Evolutionary conservation across 257 asterid species (phyloP), one percentile per base, ranked within the genome.

Genomic region (Rauvolfia tetraphylla): DNA sequence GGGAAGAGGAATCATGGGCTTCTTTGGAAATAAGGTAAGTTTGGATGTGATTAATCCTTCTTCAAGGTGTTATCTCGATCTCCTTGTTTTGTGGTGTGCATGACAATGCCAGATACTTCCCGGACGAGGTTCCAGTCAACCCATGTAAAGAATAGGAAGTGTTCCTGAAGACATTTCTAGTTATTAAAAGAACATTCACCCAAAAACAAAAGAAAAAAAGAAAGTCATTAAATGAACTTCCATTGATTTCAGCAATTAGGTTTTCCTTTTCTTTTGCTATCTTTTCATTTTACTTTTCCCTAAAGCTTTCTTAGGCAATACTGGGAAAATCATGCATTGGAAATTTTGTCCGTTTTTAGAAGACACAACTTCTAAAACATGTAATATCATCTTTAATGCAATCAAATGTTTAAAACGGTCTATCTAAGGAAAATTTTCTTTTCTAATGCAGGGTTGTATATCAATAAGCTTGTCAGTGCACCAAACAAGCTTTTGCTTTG

Each of bases 1-100:
- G 49, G 99, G 98, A 63, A 90, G 95, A 84, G 99, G 99, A 81
- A 92, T 95, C 84, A 91, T 95, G 99, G 99, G 99, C 13, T 90
- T 68, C 82, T 89, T 95, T 44, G 98, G 99, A 41, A 95, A 95
- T 77, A 95, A 95, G 98, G 98, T 92, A 51, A 6, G 71, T 81
- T 70, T 11, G 22, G 31, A 9, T 68, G 1, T 49, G 15, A 3
- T 46, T 46, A 61, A 31, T 78, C 22, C 54, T 71, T 22, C 59
- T 59, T 51, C 57, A 15, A 25, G 58, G 29, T 53, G n/a, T 78
- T 63, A n/a, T 14, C 48, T 15, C 44, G 67, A 48, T 23, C 36
- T 66, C 58, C 31, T 27, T 77, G 69, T 23, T 38, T 34, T 7
- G 23, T 71, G 7, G 23, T 46, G 38, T 70, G 59, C 20, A 46